phyloP scores from a whole-genome alignment of 1,284 basidiomycete genomes.

The Leccinum griseonigrum region DNA sequence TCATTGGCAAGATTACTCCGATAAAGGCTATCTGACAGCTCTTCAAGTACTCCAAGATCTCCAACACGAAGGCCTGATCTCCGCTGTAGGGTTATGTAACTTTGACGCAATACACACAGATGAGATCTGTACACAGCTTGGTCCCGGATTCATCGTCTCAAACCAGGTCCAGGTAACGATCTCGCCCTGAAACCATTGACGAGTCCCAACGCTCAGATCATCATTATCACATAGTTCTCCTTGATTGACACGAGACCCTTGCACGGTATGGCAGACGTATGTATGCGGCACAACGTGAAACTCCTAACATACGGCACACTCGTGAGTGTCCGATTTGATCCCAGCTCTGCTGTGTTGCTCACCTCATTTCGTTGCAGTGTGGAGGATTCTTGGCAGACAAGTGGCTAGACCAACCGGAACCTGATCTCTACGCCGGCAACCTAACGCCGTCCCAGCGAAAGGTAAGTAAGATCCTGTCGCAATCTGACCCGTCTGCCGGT shows the following conservation, averaged over 20 bases:
- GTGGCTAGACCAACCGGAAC: constrained; percentile 67
- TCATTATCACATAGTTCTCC: constrained; percentile 57
- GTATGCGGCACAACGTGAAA: constrained; percentile 68
- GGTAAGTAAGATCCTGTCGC: constrained; percentile 38
- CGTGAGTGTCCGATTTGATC: constrained; percentile 39
- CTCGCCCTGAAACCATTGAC: neutral
- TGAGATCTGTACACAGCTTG: constrained; percentile 73
- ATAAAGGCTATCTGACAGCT: constrained; percentile 64
- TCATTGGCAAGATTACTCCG: constrained; percentile 78
- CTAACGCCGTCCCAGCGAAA: constrained; percentile 78
- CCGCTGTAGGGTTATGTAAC: constrained; percentile 73
- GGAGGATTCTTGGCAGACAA: constrained; percentile 78
- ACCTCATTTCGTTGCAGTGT: constrained; percentile 48
- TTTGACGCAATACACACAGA: constrained; percentile 73
- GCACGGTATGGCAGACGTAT: constrained; percentile 74
- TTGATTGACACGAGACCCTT: constrained; percentile 75
- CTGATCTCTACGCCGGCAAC: constrained; percentile 62
- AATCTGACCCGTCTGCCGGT: neutral
- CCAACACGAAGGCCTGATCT: constrained; percentile 60
- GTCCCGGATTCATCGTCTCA: constrained; percentile 67
- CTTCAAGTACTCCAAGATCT: constrained; percentile 59
- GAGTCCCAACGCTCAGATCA: constrained; percentile 6
- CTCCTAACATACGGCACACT: constrained; percentile 79
- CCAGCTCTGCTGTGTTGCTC: constrained; percentile 3
- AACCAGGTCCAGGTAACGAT: constrained; percentile 75